Conservation (phyloP, 2,329 filamentous ascomycete species). For the Pseudogymnoascus sp. region DNA sequence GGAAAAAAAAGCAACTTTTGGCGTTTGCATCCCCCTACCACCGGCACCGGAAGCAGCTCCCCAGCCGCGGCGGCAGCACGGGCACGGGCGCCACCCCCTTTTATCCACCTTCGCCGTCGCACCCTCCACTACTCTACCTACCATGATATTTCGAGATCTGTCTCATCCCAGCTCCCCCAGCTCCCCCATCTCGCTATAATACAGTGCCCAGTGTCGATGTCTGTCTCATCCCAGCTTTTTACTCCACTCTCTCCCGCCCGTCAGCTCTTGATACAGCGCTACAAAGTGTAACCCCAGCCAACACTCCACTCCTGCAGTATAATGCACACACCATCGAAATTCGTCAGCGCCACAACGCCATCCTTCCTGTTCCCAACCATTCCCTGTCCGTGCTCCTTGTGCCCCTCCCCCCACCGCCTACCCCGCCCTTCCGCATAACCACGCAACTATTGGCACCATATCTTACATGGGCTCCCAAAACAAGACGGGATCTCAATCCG, state of each 20-base stretch:
- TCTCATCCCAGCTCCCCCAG: constrained; percentile 1
- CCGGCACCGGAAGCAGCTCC: not conserved
- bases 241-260: not conserved
- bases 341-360: not conserved
- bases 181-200: not conserved
- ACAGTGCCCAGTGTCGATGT: no score
- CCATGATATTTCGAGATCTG: not conserved
- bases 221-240: not conserved
- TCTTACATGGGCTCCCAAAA: not conserved
- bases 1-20: not conserved
- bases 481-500: not conserved
- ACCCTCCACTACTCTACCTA: not conserved
- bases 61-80: not conserved
- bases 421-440: not conserved
- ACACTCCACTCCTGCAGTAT: not conserved
- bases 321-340: not conserved
- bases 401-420: not conserved
- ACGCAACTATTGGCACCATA: not conserved
- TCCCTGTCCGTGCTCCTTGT: not conserved
- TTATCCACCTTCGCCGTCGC: not conserved
- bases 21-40: not conserved
- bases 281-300: not conserved
- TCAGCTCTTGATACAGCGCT: not conserved
- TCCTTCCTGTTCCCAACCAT: not conserved
- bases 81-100: not conserved